Evolutionary conservation across 495 filamentous ascomycete genomes (phyloP).

Genomic region (Lichenothelia convexa): DNA sequence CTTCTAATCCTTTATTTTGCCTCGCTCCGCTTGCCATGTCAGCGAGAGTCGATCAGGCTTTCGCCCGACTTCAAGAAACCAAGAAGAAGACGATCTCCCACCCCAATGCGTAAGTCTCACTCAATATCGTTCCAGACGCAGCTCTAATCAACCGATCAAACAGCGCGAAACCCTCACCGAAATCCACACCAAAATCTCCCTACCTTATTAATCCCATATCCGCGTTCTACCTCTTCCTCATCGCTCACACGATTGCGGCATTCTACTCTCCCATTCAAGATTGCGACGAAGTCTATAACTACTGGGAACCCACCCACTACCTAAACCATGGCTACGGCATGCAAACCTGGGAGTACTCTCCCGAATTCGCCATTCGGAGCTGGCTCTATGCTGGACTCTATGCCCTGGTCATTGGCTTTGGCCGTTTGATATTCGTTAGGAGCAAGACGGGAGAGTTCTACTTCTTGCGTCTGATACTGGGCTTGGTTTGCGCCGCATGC

Average conservation of each 20-base stretch:
- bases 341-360: constrained; percentile 98
- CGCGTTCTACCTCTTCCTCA: constrained; percentile 60
- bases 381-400: constrained; percentile 89
- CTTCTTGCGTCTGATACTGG: constrained; percentile 56
- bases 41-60: no score
- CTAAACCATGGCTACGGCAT: constrained; percentile 81
- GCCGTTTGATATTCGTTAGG: constrained; percentile 36
- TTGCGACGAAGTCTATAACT: constrained; percentile 98
- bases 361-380: constrained; percentile 84
- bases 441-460: constrained; percentile 65
- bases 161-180: no score
- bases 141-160: no score
- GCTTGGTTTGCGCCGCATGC: constrained; percentile 55
- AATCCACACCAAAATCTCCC: neutral
- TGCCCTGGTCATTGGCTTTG: constrained; percentile 46
- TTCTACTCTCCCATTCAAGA: constrained; percentile 83
- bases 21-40: no score
- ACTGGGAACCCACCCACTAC: constrained; percentile 97
- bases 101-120: no score
- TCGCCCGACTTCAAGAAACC: no score
- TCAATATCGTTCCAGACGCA: no score
- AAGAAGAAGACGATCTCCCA: no score
- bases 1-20: no score
- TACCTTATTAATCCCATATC: constrained; percentile 46
- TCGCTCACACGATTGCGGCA: constrained; percentile 58